Percentiles rank a stretch among this genome's conserved stretches.
Evolutionary conservation across 208 protist genomes (phyloP).

Genomic region (Acanthamoeba royreba): DNA sequence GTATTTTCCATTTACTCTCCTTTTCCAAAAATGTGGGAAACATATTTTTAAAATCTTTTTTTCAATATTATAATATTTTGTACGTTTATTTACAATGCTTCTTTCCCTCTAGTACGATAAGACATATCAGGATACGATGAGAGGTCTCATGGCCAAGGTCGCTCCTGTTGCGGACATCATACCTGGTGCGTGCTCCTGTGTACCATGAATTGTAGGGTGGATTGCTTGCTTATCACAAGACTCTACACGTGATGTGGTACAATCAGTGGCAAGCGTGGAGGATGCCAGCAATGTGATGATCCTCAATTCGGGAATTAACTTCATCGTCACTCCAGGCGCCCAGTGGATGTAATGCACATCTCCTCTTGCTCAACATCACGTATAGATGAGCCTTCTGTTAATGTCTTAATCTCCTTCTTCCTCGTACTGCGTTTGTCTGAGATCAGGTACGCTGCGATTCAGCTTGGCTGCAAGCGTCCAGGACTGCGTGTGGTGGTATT

Average conservation of each 20-base stretch:
- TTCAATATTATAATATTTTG: background rate
- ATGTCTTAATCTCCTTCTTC: too few species aligned
- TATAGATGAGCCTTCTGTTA: too few species aligned
- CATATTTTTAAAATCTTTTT: background rate
- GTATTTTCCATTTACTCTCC: background rate
- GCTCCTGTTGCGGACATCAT: background rate
- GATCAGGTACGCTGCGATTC: background rate
- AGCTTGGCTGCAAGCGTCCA: background rate
- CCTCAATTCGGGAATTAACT: background rate
- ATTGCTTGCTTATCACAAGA: background rate
- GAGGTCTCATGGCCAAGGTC: background rate
- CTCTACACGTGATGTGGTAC: background rate
- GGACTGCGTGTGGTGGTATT: background rate
- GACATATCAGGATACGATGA: background rate
- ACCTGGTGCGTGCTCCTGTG: background rate
- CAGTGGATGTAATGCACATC: background rate
- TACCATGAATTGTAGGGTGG: background rate
- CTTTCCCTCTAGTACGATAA: background rate
- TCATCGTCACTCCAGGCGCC: background rate
- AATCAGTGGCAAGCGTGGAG: background rate
- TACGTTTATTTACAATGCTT: background rate
- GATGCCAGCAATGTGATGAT: background rate
- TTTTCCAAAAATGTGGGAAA: background rate
- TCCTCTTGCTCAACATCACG: background rate
- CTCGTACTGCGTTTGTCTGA: background rate